Conservation (phyloP, 345 rosid genomes). For the Populus pruinosa region DNA sequence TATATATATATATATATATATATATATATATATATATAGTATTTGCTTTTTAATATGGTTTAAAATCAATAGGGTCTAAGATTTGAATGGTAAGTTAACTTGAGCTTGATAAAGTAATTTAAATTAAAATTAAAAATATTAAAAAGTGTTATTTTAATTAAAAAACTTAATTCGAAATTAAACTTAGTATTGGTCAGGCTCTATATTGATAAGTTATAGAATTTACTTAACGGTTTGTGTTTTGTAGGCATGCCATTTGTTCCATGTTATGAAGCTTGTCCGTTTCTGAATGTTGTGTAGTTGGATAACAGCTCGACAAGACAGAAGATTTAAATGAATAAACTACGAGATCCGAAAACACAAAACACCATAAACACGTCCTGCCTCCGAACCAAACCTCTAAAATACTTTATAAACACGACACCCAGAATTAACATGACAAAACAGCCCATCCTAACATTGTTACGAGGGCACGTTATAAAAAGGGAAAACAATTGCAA, state of each 20-base stretch:
- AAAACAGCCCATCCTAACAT: background rate
- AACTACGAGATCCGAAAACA: background rate
- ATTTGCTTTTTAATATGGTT: no score
- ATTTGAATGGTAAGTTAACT: no score
- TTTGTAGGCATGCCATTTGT: background rate
- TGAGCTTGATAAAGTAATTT: no score
- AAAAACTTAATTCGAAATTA: no score
- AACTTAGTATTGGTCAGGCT: no score
- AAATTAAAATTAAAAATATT: no score
- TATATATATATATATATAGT: no score
- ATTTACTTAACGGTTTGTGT: no score
- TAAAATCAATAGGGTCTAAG: no score
- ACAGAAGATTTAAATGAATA: background rate
- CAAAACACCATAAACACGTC: background rate
- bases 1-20: no score
- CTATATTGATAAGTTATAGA: no score
- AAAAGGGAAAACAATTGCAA: background rate
- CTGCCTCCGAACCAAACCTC: background rate
- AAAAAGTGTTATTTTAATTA: no score
- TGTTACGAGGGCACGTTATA: background rate
- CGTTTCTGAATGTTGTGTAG: background rate
- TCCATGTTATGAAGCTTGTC: background rate
- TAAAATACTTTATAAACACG: background rate
- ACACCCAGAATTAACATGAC: background rate
- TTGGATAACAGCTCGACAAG: background rate